Percentiles rank a stretch among this genome's conserved stretches.
Evolutionary conservation across 345 rosid species (phyloP).

Genomic region (Heritiera fomes): DNA sequence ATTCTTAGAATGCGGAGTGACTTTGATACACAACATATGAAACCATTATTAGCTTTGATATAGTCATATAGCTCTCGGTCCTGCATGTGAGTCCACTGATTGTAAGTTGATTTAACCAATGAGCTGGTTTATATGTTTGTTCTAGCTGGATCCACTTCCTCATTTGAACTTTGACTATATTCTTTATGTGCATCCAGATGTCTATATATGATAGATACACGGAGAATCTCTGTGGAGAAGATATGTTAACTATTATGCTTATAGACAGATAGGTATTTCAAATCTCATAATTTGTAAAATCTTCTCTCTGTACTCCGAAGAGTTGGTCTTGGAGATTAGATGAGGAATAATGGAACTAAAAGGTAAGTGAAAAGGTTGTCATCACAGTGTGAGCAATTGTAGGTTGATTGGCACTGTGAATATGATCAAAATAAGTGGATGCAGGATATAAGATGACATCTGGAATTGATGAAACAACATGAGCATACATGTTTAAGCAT

Average conservation of each 20-base stretch:
- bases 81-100: constrained; percentile 5
- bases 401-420: neutral
- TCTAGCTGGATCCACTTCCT: constrained; percentile 9
- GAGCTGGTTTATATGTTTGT: neutral
- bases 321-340: neutral
- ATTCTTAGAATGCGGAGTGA: neutral
- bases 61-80: neutral
- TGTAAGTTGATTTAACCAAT: neutral
- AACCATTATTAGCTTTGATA: constrained; percentile 9
- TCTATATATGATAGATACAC: neutral
- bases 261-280: neutral
- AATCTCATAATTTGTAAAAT: neutral
- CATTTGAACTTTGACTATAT: neutral
- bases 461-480: neutral
- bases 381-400: neutral
- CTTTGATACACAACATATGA: neutral
- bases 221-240: neutral
- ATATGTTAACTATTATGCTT: neutral
- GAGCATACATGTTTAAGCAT: neutral
- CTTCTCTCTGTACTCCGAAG: neutral
- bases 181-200: neutral
- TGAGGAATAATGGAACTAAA: constrained; percentile 3
- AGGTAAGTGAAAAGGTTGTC: constrained; percentile 3
- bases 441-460: constrained; percentile 1
- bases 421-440: constrained; percentile 1